phyloP scores from a whole-genome alignment of 768 basidiomycete genomes.

The Artomyces pyxidatus region DNA sequence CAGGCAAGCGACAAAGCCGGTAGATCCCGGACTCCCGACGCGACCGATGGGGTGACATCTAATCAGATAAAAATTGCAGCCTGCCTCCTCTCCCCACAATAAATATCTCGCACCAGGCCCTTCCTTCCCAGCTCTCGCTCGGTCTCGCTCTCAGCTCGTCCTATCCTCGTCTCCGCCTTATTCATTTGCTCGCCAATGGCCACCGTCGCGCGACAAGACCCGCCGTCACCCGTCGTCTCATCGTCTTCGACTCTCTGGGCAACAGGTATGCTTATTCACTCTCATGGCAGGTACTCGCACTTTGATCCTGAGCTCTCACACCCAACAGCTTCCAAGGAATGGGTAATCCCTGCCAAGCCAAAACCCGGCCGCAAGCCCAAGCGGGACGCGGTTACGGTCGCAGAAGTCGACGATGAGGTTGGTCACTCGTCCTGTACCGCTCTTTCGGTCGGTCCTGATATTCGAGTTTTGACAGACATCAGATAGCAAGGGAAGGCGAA shows the following conservation, averaged over 20 bases:
- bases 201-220: not conserved
- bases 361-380: constrained; percentile 87
- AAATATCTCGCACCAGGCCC: constrained; percentile 2
- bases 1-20: not conserved
- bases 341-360: constrained; percentile 80
- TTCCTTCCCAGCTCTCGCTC: not conserved
- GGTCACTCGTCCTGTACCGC: constrained; percentile 16
- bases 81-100: constrained; percentile 10
- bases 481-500: constrained; percentile 57
- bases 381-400: constrained; percentile 40
- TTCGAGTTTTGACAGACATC: constrained; percentile 18
- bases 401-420: constrained; percentile 45
- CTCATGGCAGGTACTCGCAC: not conserved
- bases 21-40: constrained; percentile 1
- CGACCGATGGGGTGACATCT: constrained; percentile 30
- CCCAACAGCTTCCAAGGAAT: constrained; percentile 72
- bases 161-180: too few relatives aligned
- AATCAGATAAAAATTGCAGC: constrained; percentile 37
- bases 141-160: constrained; percentile 17
- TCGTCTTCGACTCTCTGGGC: constrained; percentile 66
- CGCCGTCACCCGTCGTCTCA: constrained; percentile 19
- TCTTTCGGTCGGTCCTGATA: constrained; percentile 9
- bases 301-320: constrained; percentile 11
- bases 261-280: constrained; percentile 40
- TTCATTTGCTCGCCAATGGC: constrained; percentile 16